These are phyloP conservation scores for Cyclocybe aegerita DNA, from an alignment of 768 basidiomycete species.

Conservation along the genomic window DNA sequence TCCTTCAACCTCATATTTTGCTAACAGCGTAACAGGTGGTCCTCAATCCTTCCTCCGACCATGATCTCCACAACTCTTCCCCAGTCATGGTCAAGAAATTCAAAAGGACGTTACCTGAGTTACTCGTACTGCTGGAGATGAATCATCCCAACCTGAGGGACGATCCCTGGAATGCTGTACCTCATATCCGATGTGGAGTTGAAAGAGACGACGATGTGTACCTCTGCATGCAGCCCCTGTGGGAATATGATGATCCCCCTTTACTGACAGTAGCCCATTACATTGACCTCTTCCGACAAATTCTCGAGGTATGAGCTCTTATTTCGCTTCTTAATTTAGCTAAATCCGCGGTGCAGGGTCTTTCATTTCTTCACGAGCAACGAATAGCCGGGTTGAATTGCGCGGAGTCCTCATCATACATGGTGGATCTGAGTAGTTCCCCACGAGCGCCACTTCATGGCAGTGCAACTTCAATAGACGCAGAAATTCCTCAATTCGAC, in stretches of 20 bases:
- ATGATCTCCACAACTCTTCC: slow-evolving; percentile 11
- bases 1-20: slow-evolving; percentile 1
- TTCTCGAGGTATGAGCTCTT: slow-evolving; percentile 44
- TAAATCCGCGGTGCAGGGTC: too few relatives aligned
- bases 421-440: slow-evolving; percentile 42
- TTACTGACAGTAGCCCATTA: slow-evolving; percentile 46
- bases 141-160: slow-evolving; percentile 42
- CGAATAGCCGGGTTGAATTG: slow-evolving; percentile 35
- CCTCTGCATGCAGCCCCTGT: slow-evolving; percentile 44
- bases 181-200: slow-evolving; percentile 43
- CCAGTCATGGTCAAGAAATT: slow-evolving; percentile 42
- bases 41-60: slow-evolving; percentile 22
- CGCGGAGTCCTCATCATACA: slow-evolving; percentile 33
- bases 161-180: slow-evolving; percentile 57
- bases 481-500: slow-evolving; percentile 27
- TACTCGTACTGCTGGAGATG: slow-evolving; percentile 39
- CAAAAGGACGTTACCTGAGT: slow-evolving; percentile 33
- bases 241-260: slow-evolving; percentile 43
- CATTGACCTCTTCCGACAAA: slow-evolving; percentile 50
- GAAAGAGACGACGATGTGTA: slow-evolving; percentile 41
- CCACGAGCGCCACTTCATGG: slow-evolving; percentile 16
- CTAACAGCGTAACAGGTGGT: slow-evolving; percentile 22
- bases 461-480: slow-evolving; percentile 7
- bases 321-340: not conserved
- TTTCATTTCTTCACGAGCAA: slow-evolving; percentile 50